phyloP scores from a whole-genome alignment of 1,284 basidiomycete genomes.

The Blastosporella zonata region DNA sequence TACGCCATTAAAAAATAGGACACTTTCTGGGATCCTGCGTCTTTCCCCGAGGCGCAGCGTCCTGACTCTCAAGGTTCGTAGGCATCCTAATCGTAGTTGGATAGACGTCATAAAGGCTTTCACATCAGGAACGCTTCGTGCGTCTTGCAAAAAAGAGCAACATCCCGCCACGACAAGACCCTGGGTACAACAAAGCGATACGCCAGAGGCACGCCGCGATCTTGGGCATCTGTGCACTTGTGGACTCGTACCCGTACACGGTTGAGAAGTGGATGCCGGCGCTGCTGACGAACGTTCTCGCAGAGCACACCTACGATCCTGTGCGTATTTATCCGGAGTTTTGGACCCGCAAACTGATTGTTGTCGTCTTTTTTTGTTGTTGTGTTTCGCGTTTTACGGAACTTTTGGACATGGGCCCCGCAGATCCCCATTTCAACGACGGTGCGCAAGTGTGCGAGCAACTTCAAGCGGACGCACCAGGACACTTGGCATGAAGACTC shows the following conservation, averaged over 20 bases:
- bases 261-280: conserved; percentile 85
- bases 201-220: conserved; percentile 77
- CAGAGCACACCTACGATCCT: conserved; percentile 82
- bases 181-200: conserved; percentile 60
- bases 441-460: conserved; percentile 69
- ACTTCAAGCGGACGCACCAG: conserved; percentile 76
- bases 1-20: conserved; percentile 37
- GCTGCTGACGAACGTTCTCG: conserved; percentile 65
- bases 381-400: background rate
- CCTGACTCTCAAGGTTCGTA: conserved; percentile 58
- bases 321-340: conserved; percentile 33
- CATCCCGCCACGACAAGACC: conserved; percentile 55
- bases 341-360: conserved; percentile 5
- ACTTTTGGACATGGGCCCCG: background rate
- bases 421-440: conserved; percentile 73
- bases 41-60: conserved; percentile 77
- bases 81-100: background rate
- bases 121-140: conserved; percentile 60
- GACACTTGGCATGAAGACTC: conserved; percentile 86
- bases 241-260: conserved; percentile 83
- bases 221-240: conserved; percentile 73
- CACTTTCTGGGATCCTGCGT: conserved; percentile 77
- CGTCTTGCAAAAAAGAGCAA: conserved; percentile 57
- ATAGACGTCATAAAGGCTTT: background rate
- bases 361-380: background rate